Conservation (phyloP, 257 asterid genomes). For the Echites panduratus region DNA sequence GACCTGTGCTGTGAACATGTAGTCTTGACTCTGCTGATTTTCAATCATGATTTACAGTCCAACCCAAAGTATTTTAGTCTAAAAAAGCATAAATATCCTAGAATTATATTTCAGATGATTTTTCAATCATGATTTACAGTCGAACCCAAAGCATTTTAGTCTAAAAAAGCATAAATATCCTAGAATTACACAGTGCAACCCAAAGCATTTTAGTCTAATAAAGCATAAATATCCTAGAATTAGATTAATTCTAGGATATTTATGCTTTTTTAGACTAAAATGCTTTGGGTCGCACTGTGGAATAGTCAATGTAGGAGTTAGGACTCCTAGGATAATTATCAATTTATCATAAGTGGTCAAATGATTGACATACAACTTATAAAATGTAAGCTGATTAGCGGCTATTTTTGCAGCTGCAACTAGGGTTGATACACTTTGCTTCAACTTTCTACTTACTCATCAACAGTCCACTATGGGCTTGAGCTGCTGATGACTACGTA, state of each 20-base stretch:
- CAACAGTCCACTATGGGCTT: too few species aligned
- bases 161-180: background rate
- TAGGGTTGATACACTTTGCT: background rate
- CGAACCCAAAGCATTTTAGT: background rate
- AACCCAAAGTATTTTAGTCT: background rate
- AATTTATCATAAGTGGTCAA: background rate
- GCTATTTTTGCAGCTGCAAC: background rate
- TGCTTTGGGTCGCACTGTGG: background rate
- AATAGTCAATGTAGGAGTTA: background rate
- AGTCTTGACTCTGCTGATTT: background rate
- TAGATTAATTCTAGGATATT: background rate
- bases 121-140: background rate
- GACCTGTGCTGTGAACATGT: background rate
- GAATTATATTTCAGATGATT: too few species aligned
- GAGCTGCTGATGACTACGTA: too few species aligned
- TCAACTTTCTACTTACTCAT: background rate
- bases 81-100: background rate
- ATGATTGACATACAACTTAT: background rate
- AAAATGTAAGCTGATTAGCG: background rate
- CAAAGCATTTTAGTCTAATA: background rate
- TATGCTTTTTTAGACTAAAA: background rate
- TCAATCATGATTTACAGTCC: background rate
- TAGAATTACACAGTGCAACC: background rate
- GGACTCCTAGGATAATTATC: background rate
- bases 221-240: background rate